Evolutionary conservation across 139 green algal genomes (phyloP), one percentile per base, ranked within the genome.

Genomic region (Closterium sp.): DNA sequence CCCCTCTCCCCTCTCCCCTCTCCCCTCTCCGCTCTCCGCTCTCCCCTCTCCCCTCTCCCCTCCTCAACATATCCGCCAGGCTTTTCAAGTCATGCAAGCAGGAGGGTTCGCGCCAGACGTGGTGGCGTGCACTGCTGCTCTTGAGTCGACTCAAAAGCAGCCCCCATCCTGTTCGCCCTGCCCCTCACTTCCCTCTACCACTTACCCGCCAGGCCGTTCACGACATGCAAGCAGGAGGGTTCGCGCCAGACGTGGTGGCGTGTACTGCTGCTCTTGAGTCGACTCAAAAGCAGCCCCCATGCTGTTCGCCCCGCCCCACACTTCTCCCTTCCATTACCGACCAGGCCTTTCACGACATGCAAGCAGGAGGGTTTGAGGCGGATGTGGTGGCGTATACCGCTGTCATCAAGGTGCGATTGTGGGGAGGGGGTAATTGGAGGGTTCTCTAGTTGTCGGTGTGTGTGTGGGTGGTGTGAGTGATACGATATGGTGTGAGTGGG

Each of bases 241-340:
- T 91, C 5, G 5, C 23, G 23, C 25, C 87, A 2, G 90, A 93
- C 85, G 87, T 93, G 4, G 87, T 93, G 2, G 38, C 90, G 7
- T 93, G 88, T 35, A 93, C 90, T 88, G 86, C 90, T 33, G 88
- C 92, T 2, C 92, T 93, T 28, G 92, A 93, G 90, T n/a, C n/a
- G n/a, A n/a, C n/a, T n/a, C n/a, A n/a, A n/a, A n/a, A n/a, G n/a
- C n/a, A n/a, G n/a, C n/a, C n/a, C n/a, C n/a, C n/a, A n/a, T n/a
- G n/a, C n/a, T n/a, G n/a, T n/a, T 89, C 36, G 4, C 36, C 36
- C 36, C 36, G 4, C 6, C 36, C 4, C 36, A 55, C 36, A 4
- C 36, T 55, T 6, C 36, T 6, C 36, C 36, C 6, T 55, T 6
- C 36, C 36, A 55, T 55, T 6, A 4, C 36, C 36, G 4, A 4